Evolutionary conservation across 192 early-diverging fungal genomes (phyloP), one percentile per base, ranked within the genome.

Genomic region (Neocallimastix lanati): DNA sequence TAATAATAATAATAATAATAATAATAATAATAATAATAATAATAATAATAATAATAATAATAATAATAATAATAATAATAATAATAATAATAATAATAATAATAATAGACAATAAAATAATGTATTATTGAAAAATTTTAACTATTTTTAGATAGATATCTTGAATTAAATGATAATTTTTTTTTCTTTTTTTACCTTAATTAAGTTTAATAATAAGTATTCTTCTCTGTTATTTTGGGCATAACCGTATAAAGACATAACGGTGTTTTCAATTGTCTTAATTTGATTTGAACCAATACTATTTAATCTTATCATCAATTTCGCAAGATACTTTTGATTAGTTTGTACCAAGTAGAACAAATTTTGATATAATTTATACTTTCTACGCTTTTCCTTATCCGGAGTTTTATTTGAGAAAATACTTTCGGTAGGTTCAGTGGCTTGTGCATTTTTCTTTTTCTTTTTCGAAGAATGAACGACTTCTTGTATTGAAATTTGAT

Each of bases 281-380:
- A 83, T 88, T 21, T 87, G 85, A 9, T 83, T 81, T 58, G 86
- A 84, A 2, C 92, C 91, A 30, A 78, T 30, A 28, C 93, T 89
- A 88, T 95, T 96, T 76, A 98, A 87, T 37, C 92, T 84, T 37
- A 95, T 95, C 88, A 99, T 88, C 38, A 97, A 85, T 18, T 89
- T 89, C 14, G 96, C 92, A 78, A 99, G 87, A 81, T 99, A 99
- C 28, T 88, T 80, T 6, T 96, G 96, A 84, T 99, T 93, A 7
- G 98, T 99, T 85, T 99, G 98, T 40, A 99, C 88, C 78, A 99
- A 79, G 82, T 99, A 98, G 78, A 99, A 97, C 76, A 99, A 83
- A 80, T 98, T 89, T 84, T 97, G 94, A 85, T 99, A 99, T 13
- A 91, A 83, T 77, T 93, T 92, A 21, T 94, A 82, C 67, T 90